Conservation (phyloP, 1,284 basidiomycete genomes). For the Leccinum angustisporum region DNA sequence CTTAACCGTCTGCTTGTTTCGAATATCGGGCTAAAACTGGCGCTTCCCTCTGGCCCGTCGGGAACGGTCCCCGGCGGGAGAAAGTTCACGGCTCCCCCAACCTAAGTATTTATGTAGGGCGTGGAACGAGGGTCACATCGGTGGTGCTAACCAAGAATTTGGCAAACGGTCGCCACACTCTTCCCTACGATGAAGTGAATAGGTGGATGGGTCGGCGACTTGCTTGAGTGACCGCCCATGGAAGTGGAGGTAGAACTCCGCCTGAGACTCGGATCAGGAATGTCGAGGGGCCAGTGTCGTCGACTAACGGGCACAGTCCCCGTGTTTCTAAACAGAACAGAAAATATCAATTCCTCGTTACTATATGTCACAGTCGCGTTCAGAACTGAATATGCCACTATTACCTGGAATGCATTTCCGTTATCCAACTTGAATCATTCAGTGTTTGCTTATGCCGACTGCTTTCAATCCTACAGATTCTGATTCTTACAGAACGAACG, state of each 20-base stretch:
- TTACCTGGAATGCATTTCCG: no score
- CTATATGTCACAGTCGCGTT: no score
- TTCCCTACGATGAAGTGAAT: neutral
- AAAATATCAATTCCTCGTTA: neutral
- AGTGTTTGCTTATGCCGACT: no score
- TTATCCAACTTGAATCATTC: no score
- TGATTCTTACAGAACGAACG: no score
- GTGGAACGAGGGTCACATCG: neutral
- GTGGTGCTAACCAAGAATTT: neutral
- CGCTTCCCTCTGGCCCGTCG: neutral
- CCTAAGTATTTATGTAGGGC: neutral
- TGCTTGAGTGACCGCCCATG: neutral
- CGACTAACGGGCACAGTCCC: neutral
- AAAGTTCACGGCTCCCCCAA: neutral
- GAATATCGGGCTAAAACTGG: neutral
- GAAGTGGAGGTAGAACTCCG: neutral
- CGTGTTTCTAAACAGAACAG: neutral
- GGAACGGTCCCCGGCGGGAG: neutral
- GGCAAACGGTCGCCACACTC: neutral
- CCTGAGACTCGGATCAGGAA: neutral
- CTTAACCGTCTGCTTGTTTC: neutral
- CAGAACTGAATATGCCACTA: no score
- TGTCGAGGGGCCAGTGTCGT: neutral
- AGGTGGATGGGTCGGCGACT: neutral
- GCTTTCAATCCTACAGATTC: no score